Percentiles rank a stretch among this genome's conserved stretches.
Evolutionary conservation across 306 rosid genomes (phyloP).

Genomic region (Citrullus colocynthis): DNA sequence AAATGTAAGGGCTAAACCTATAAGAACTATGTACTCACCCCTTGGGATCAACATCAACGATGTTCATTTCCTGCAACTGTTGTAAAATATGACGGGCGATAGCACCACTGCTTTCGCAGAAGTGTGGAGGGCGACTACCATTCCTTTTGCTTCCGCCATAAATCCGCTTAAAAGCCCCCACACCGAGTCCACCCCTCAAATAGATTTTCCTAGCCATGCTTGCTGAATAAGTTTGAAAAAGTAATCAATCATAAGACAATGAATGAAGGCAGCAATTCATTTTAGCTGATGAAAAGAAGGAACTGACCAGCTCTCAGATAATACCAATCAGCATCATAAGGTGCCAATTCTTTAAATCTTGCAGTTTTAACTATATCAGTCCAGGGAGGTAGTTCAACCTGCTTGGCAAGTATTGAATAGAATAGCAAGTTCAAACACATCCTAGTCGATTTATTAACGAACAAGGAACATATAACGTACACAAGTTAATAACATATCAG

Average conservation of each 20-base stretch:
- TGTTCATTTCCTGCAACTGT: conserved; percentile 27
- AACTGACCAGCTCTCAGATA: conserved; percentile 34
- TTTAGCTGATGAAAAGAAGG: background rate
- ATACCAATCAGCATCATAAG: conserved; percentile 54
- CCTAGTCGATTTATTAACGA: background rate
- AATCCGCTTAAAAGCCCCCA: conserved; percentile 42
- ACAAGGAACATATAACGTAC: background rate
- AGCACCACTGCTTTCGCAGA: conserved; percentile 50
- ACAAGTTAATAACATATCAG: background rate
- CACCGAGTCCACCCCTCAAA: conserved; percentile 56
- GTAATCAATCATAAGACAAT: background rate
- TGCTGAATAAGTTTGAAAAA: conserved; percentile 15
- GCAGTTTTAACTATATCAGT: conserved; percentile 50
- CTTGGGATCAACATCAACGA: conserved; percentile 28
- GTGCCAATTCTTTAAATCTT: conserved; percentile 42
- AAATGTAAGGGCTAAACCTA: too few species aligned
- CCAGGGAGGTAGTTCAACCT: conserved; percentile 47
- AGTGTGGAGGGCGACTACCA: conserved; percentile 56
- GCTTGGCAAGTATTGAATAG: background rate
- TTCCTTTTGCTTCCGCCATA: conserved; percentile 53
- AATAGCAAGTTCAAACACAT: background rate
- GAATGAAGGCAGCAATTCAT: background rate
- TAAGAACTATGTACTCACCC: conserved; percentile 17
- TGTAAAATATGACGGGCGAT: conserved; percentile 40
- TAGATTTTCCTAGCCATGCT: conserved; percentile 56